Evolutionary conservation across 225 moss, liverwort and hornwort genomes (phyloP), one percentile per base, ranked within the genome.

Genomic region (Polytrichum formosum): DNA sequence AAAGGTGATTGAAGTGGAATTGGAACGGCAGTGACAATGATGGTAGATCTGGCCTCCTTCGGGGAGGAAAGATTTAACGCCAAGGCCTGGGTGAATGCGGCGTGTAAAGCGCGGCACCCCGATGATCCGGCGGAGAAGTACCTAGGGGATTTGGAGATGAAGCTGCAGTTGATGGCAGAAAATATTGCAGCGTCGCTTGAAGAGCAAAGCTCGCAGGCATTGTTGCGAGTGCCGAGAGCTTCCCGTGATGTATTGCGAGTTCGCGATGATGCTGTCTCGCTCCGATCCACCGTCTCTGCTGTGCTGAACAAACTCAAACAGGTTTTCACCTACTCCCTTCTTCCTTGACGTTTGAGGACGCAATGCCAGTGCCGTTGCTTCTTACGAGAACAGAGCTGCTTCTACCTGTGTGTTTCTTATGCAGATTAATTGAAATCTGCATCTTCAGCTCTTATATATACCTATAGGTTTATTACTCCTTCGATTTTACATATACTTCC

Each of bases 81-180:
- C 64, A 98, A 98, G 73, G 75, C 87, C 13, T 98, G 98, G 98
- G 87, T 94, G 76, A 98, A 98, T 76, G 86, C 82, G 5, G 98
- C 91, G 17, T 92, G 98, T 87, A 88, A 84, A 71, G 91, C 72
- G 70, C 91, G 98, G 63, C 94, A 92, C 60, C 91, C 98, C 18
- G 98, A 98, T 74, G 94, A 98, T 74, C 85, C 91, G 27, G 75
- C 86, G 9, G 98, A 98, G 78, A 90, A 92, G 59, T 98, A 91
- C 74, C 69, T 98, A 70, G 94, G 92, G 26, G 98, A 98, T 76
- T 80, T 98, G 85, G 98, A 98, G 89, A 88, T 98, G 92, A 98
- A 98, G 88, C 88, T 98, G 79, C 98, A 98, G 82, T 70, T 98
- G 61, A 90, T 92, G 98, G 94, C 98, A 35, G 98, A 98, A 72